phyloP scores from a whole-genome alignment of 129 eudicot genomes.

The Chrysanthemum lavandulifolium region DNA sequence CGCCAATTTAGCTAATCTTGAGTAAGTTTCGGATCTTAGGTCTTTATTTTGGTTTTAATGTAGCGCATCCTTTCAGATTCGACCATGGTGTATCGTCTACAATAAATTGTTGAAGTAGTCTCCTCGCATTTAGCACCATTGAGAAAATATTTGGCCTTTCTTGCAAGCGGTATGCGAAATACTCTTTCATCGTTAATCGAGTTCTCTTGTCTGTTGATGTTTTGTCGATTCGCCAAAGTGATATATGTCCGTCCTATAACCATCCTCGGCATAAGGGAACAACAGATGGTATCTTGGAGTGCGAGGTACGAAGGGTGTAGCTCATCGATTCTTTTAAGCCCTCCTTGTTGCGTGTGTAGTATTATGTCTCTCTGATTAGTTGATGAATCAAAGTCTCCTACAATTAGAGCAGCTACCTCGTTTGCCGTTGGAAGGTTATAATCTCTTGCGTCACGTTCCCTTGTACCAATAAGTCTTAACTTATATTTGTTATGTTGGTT shows the following conservation, averaged over 20 bases:
- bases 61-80: not conserved
- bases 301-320: not conserved
- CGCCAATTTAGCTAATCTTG: not conserved
- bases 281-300: not conserved
- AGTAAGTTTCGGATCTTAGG: too few relatives aligned
- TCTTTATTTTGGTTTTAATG: not conserved
- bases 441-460: not conserved
- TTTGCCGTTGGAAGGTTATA: not conserved
- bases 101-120: not conserved
- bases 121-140: not conserved
- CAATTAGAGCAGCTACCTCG: not conserved
- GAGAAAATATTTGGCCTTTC: not conserved
- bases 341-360: not conserved
- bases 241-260: not conserved
- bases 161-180: not conserved
- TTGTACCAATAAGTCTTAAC: not conserved
- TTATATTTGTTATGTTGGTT: not conserved
- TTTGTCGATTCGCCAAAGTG: not conserved
- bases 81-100: slow-evolving; percentile 3
- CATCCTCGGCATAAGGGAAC: not conserved
- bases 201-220: not conserved
- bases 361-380: not conserved
- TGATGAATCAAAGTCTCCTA: not conserved
- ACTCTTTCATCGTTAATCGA: not conserved
- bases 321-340: not conserved